phyloP scores from a whole-genome alignment of 2,329 filamentous ascomycete genomes.

The Rhinocladiella similis region DNA sequence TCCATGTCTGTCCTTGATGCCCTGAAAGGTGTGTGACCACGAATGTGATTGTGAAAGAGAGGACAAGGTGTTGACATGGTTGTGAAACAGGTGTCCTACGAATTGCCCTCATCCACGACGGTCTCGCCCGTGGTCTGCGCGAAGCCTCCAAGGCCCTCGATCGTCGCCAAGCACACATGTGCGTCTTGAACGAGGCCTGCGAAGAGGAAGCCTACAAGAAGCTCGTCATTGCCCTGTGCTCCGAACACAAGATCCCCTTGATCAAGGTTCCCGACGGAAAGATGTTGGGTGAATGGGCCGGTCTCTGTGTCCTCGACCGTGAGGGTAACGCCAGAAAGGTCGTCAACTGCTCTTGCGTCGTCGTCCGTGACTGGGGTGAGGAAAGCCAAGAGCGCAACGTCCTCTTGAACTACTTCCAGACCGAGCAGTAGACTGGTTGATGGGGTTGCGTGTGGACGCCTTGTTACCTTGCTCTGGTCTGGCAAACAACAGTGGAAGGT shows the following conservation, averaged over 20 bases:
- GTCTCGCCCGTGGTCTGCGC: conserved; percentile 95
- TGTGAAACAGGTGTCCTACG: conserved; percentile 70
- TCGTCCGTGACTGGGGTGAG: conserved; percentile 99
- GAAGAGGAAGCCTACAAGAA: conserved; percentile 99
- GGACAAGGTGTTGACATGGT: background rate
- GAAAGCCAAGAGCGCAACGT: conserved; percentile 98
- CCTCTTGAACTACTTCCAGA: conserved; percentile 99
- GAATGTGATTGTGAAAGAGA: background rate
- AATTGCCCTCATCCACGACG: conserved; percentile 98
- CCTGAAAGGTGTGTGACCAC: conserved; percentile 66
- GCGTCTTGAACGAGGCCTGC: conserved; percentile 98
- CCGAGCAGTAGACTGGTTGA: conserved; percentile 51
- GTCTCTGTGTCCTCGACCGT: conserved; percentile 97
- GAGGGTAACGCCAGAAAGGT: conserved; percentile 99
- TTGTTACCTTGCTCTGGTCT: no score
- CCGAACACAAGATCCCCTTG: conserved; percentile 98
- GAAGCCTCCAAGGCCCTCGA: conserved; percentile 99
- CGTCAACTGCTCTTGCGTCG: conserved; percentile 99
- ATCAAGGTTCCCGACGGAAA: conserved; percentile 99
- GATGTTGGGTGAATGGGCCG: conserved; percentile 99
- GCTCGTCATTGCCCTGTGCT: conserved; percentile 97
- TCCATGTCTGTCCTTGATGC: conserved; percentile 97
- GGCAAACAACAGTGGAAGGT: background rate
- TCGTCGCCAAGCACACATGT: conserved; percentile 99
- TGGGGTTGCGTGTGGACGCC: background rate